Conservation (phyloP, 1,284 basidiomycete genomes). For the Phaffia rhodozyma region DNA sequence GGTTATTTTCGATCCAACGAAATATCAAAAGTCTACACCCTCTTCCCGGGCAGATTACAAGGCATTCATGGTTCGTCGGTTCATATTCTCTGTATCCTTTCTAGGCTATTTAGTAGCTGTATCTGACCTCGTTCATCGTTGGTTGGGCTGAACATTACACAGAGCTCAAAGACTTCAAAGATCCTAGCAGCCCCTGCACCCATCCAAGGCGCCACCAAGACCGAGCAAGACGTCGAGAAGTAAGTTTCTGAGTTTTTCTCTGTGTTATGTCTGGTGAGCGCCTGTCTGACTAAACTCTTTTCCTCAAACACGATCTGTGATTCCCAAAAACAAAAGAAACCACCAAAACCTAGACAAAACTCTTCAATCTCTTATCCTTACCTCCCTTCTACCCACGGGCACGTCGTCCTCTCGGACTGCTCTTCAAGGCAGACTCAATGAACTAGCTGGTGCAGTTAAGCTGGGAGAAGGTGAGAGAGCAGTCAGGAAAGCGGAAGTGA, state of each 20-base stretch:
- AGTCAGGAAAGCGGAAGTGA: background rate
- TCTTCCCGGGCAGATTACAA: constrained; percentile 12
- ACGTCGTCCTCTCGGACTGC: constrained; percentile 20
- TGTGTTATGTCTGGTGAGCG: background rate
- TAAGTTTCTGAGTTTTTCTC: constrained; percentile 17
- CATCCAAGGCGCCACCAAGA: constrained; percentile 19
- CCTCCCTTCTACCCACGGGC: constrained; percentile 26
- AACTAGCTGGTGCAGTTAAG: constrained; percentile 8
- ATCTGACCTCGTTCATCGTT: no score
- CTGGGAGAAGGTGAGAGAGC: constrained; percentile 12
- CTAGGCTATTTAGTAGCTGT: no score
- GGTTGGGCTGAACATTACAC: background rate
- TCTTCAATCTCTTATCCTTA: constrained; percentile 35
- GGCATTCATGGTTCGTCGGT: constrained; percentile 13
- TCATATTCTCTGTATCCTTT: no score
- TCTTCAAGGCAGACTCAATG: constrained; percentile 15
- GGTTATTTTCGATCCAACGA: constrained; percentile 9
- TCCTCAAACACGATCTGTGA: background rate
- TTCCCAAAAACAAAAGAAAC: background rate
- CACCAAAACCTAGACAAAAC: constrained; percentile 30
- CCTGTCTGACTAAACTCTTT: background rate
- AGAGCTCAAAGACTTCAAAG: constrained; percentile 32
- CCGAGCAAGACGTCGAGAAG: constrained; percentile 24
- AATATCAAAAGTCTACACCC: background rate
- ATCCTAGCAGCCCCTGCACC: constrained; percentile 30